These are phyloP conservation scores for Xylogone sp. DNA, from an alignment of 2,329 filamentous ascomycete genomes.

Conservation along the genomic window DNA sequence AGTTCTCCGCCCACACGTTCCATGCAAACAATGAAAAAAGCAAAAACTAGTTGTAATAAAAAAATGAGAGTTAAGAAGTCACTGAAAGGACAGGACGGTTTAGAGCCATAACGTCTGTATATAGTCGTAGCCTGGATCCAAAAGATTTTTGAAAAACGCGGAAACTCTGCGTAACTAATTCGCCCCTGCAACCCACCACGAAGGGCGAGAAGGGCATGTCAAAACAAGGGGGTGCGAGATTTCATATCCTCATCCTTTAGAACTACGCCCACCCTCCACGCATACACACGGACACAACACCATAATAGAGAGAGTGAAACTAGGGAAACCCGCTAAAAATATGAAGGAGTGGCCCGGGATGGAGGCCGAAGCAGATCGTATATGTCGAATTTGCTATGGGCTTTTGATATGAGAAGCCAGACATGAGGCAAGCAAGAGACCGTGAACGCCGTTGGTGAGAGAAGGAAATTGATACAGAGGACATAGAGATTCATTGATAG, in stretches of 20 bases:
- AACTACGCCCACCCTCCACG: conserved; percentile 27
- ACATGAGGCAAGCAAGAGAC: conserved; percentile 13
- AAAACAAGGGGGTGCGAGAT: conserved; percentile 13
- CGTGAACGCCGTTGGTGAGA: conserved; percentile 25
- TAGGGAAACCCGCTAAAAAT: background rate
- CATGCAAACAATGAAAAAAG: conserved; percentile 3
- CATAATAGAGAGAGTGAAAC: conserved; percentile 3
- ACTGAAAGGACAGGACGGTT: conserved; percentile 30
- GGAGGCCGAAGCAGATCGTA: background rate
- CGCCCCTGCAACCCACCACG: background rate
- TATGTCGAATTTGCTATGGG: background rate
- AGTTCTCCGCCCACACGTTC: background rate
- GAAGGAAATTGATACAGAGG: conserved; percentile 20
- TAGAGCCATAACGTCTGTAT: conserved; percentile 13
- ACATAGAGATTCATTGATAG: conserved; percentile 31
- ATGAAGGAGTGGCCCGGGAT: background rate
- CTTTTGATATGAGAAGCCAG: background rate
- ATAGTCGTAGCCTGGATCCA: background rate
- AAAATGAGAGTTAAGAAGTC: conserved; percentile 6
- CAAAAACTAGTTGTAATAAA: background rate
- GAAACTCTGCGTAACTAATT: background rate
- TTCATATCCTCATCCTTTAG: conserved; percentile 18
- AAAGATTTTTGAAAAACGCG: background rate
- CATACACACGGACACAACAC: conserved; percentile 25
- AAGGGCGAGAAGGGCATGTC: background rate